Base-by-base conservation (phyloP, 2,329 filamentous ascomycete genomes). In the Stagonosporopsis vannaccii region DNA sequence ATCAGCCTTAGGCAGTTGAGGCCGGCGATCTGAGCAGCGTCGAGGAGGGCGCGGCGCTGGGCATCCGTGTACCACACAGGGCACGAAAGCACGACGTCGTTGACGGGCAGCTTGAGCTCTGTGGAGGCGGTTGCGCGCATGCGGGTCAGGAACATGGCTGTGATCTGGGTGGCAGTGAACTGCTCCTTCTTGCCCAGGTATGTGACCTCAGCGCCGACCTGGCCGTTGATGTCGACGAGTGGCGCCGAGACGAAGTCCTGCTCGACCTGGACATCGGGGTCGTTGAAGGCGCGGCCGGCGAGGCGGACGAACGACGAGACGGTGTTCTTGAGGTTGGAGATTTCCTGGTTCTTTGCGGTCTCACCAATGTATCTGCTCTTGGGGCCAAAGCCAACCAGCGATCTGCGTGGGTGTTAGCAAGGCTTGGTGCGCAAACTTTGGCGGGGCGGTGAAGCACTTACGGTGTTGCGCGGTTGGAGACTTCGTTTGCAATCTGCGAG, bases 281-380 rank as follows among this genome's bases (percentile, higher is more conserved):
- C 95, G 77, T 84, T 89, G 80, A 94, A 85, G 61, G 85, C 84
- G 75, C 95, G 92, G 75, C 95, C 95, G 74, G 90, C 90, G 69
- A 99, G 88, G 73, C 95, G 91, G 83, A 97, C 97, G 72, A 99
- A 86, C 67, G 87, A 93, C 78, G 87, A 84, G 81, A 99, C 91
- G 68, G 95, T 99, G 86, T 99, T 99, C 85, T 98, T 99, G 74
- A 98, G 87, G 85, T 99, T 99, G 75, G 94, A 97, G 77, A 97
- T 96, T 82, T 99, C 95, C 82, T 97, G 94, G 67, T 94, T 98
- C 87, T 98, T 98, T 68, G 95, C 95, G 55, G 91, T 80, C 83
- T 99, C 95, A 67, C 95, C 95, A 65, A 99, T 86, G 78, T 96
- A 96, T 82, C 95, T 90, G 79, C 86, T 88, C 82, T 96, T 97